A percentile compares a stretch with the other conserved stretches of the same genome.
phyloP scores from a whole-genome alignment of 306 rosid species.

The Quercus rubra region DNA sequence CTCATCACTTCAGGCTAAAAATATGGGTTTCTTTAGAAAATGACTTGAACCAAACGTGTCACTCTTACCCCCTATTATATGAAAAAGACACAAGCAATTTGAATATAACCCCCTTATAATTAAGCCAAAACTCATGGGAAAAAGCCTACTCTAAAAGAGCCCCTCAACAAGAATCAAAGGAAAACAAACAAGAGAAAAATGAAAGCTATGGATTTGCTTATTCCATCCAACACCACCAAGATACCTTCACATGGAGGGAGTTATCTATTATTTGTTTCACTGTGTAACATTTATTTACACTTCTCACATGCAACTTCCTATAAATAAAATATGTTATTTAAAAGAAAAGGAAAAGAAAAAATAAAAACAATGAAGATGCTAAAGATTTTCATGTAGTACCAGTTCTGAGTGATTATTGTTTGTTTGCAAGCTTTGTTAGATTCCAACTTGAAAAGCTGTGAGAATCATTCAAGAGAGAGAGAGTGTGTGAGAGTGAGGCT shows the following conservation, averaged over 20 bases:
- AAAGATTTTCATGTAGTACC: slow-evolving; percentile 18
- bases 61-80: background rate
- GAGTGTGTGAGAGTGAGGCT: slow-evolving; percentile 18
- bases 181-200: slow-evolving; percentile 13
- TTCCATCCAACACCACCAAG: slow-evolving; percentile 28
- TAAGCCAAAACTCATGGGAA: slow-evolving; percentile 25
- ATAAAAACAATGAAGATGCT: slow-evolving; percentile 6
- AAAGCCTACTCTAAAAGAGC: slow-evolving; percentile 4
- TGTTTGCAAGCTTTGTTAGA: slow-evolving; percentile 40
- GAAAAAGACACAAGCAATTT: slow-evolving; percentile 20
- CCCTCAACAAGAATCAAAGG: slow-evolving; percentile 9
- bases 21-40: slow-evolving; percentile 22
- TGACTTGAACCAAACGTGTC: slow-evolving; percentile 44
- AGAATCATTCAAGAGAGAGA: slow-evolving; percentile 39
- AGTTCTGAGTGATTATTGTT: slow-evolving; percentile 20
- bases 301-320: slow-evolving; percentile 23
- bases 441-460: slow-evolving; percentile 37
- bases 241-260: background rate
- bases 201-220: slow-evolving; percentile 5
- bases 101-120: slow-evolving; percentile 13
- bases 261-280: background rate
- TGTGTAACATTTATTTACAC: slow-evolving; percentile 2
- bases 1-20: slow-evolving; percentile 12
- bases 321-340: too few species aligned
- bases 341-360: background rate